Evolutionary conservation across 805 yeast species (phyloP).

Genomic region (Naumovozyma baii): DNA sequence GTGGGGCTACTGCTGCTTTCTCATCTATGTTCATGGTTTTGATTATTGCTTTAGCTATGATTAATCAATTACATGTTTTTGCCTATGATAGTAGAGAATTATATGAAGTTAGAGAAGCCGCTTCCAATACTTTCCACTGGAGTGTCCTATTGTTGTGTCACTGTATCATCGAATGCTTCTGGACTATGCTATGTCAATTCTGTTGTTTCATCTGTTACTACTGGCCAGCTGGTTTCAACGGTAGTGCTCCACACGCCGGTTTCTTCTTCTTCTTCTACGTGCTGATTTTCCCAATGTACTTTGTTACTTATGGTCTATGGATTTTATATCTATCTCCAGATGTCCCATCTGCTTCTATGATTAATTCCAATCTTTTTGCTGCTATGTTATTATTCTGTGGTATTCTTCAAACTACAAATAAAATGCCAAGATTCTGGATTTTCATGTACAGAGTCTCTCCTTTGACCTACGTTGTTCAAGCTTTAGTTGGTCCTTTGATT

Average conservation of each 20-base stretch:
- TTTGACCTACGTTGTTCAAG: constrained; percentile 39
- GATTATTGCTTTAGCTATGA: constrained; percentile 41
- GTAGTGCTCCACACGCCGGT: constrained; percentile 42
- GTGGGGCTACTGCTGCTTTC: constrained; percentile 60
- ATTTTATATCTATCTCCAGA: constrained; percentile 37
- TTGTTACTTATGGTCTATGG: constrained; percentile 45
- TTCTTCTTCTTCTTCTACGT: constrained; percentile 41
- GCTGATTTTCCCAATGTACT: constrained; percentile 42
- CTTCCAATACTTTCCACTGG: constrained; percentile 66
- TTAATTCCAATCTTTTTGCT: constrained; percentile 39
- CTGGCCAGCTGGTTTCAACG: constrained; percentile 39
- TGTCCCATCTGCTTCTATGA: constrained; percentile 35
- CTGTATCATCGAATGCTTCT: constrained; percentile 38
- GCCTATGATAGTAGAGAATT: constrained; percentile 51
- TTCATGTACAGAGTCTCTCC: constrained; percentile 40
- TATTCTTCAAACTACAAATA: constrained; percentile 37
- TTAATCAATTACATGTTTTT: constrained; percentile 55
- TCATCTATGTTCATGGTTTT: constrained; percentile 49
- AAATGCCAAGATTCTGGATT: constrained; percentile 42
- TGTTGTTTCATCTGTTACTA: constrained; percentile 37
- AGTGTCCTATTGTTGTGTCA: constrained; percentile 41
- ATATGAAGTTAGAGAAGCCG: constrained; percentile 65
- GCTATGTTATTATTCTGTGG: constrained; percentile 48
- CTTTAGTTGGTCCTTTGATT: constrained; percentile 33
- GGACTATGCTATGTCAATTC: constrained; percentile 38